Evolutionary conservation across 2,329 filamentous ascomycete genomes (phyloP), one percentile per base, ranked within the genome.

Genomic region (Penicillium griseofulvum): DNA sequence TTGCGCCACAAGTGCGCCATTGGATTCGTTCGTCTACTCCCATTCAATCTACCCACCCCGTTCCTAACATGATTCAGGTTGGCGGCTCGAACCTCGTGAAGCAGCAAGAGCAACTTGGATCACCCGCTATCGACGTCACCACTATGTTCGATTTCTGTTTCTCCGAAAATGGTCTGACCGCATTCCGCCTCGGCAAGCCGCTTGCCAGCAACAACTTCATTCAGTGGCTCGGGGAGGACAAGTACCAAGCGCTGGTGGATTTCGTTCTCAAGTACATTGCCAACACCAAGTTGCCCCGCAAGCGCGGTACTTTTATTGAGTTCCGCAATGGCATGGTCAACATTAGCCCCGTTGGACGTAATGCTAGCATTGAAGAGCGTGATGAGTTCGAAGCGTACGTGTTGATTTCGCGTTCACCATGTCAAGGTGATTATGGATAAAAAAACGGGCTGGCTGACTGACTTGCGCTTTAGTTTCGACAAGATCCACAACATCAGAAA

Each of bases 61-160:
- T 26, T 38, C 39, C 65, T 70, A 51, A 71, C 48, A 43, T 33
- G 31, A 22, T 55, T 26, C 50, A 78, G 76, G 75, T 97, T 58
- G 94, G 94, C 69, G 94, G 94, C 72, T 94, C 89, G 67, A 89
- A 97, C 81, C 84, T 96, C 60, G 79, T 76, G 73, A 97, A 99
- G 81, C 94, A 97, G 78, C 91, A 97, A 77, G 94, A 97, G 77
- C 93, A 97, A 79, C 84, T 97, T 59, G 91, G 91, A 72, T 82
- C 84, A 4, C 73, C 83, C 26, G 78, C 82, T 55, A 82, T 87
- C 65, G 74, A 80, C 65, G 93, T 97, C 58, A 91, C 87, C 49
- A 81, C 85, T 59, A 86, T 97, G 68, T 99, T 99, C 81, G 94
- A 99, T 81, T 99, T 90, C 80, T 94, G 89, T 84, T 99, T 99